Evolutionary conservation across 164 flowering plant genomes (phyloP).

Genomic region (Nymphaea thermarum): DNA sequence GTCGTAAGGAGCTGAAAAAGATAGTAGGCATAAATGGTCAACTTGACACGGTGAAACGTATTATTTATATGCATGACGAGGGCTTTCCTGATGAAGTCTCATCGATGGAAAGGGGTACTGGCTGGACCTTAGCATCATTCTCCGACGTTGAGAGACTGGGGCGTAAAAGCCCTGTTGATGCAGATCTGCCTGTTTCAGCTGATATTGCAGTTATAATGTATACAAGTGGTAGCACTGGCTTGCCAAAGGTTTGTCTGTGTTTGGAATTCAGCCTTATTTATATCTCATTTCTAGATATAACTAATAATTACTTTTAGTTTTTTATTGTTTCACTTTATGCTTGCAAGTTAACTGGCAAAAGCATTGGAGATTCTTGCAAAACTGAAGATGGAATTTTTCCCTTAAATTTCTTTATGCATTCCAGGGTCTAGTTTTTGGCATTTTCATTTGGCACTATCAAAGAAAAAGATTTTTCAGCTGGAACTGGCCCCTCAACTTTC

Average conservation of each 20-base stretch:
- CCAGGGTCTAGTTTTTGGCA: too few species aligned
- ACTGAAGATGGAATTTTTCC: too few species aligned
- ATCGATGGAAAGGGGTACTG: constrained; percentile 20
- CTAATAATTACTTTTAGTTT: neutral
- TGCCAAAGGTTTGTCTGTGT: constrained; percentile 73
- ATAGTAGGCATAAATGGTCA: constrained; percentile 62
- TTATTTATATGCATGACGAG: constrained; percentile 73
- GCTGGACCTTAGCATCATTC: constrained; percentile 50
- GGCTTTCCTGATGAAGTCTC: constrained; percentile 28
- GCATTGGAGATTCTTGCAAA: neutral
- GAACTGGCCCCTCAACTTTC: too few species aligned
- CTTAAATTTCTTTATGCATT: too few species aligned
- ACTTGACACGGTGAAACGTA: constrained; percentile 76
- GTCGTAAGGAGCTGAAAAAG: constrained; percentile 73
- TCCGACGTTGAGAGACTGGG: constrained; percentile 61
- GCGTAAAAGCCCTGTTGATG: constrained; percentile 44
- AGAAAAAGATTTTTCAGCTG: too few species aligned
- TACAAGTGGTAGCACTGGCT: constrained; percentile 97
- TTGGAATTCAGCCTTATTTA: neutral
- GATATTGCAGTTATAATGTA: constrained; percentile 98
- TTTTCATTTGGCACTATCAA: too few species aligned
- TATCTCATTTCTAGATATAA: neutral
- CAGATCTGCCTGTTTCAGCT: constrained; percentile 67
- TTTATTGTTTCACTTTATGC: neutral
- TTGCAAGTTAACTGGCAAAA: neutral